These are phyloP conservation scores for Pleodorina starrii DNA, from an alignment of 139 green algal species.

Conservation along the genomic window DNA sequence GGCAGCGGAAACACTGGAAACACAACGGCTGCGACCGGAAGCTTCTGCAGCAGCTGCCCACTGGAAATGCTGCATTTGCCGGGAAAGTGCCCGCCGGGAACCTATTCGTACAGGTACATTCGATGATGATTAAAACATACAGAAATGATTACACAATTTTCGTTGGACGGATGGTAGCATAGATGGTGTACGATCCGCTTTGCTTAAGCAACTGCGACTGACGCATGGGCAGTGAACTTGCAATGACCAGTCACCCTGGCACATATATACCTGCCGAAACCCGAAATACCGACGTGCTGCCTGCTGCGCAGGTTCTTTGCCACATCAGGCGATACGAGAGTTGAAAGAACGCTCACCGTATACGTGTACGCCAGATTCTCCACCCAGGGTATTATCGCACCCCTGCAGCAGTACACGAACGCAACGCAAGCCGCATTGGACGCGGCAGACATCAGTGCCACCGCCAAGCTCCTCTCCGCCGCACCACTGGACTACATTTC, in stretches of 20 bases:
- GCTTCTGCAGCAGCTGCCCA: slow-evolving; percentile 12
- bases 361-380: not conserved
- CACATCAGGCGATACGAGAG: not conserved
- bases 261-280: not conserved
- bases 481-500: not conserved
- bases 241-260: not conserved
- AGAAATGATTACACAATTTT: no score
- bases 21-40: not conserved
- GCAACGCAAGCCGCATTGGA: not conserved
- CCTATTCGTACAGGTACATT: slow-evolving; percentile 28
- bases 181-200: not conserved
- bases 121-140: no score
- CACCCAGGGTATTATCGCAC: not conserved
- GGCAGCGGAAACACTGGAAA: not conserved
- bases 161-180: not conserved
- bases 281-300: not conserved
- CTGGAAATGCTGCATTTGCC: slow-evolving; percentile 25
- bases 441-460: not conserved
- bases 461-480: not conserved
- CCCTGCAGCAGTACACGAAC: not conserved
- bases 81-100: slow-evolving; percentile 18
- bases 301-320: not conserved
- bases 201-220: not conserved
- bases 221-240: not conserved
- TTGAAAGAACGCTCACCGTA: not conserved